Evolutionary conservation across 2,329 filamentous ascomycete species (phyloP).

Genomic region (Parascedosporium putredinis): DNA sequence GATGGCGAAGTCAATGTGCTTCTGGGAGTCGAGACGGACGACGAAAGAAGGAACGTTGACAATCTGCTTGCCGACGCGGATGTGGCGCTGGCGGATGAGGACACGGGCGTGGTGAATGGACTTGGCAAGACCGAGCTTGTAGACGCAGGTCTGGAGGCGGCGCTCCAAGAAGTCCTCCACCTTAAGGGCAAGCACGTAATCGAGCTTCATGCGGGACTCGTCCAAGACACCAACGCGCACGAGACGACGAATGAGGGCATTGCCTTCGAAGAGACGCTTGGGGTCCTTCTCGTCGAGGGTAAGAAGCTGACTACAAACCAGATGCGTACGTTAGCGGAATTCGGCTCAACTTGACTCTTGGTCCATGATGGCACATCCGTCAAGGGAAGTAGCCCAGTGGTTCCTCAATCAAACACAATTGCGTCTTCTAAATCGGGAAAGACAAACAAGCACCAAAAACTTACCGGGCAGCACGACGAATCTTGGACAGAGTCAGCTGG

Average conservation of each 20-base stretch:
- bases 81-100: conserved; percentile 98
- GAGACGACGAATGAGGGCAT: conserved; percentile 99
- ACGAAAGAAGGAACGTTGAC: conserved; percentile 99
- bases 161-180: conserved; percentile 99
- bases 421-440: too few species aligned
- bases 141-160: conserved; percentile 98
- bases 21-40: conserved; percentile 99
- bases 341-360: neutral
- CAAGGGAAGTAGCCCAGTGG: neutral
- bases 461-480: conserved; percentile 99
- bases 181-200: conserved; percentile 99
- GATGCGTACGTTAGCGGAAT: conserved; percentile 7
- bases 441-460: too few species aligned
- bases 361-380: neutral
- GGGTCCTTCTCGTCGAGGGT: conserved; percentile 99
- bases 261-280: conserved; percentile 99
- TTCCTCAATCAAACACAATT: too few species aligned
- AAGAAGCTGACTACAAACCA: conserved; percentile 74
- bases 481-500: conserved; percentile 98
- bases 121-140: conserved; percentile 99
- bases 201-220: conserved; percentile 99
- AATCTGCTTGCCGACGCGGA: conserved; percentile 99
- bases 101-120: conserved; percentile 99
- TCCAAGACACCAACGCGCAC: conserved; percentile 99
- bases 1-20: conserved; percentile 99